Evolutionary conservation across 2,329 filamentous ascomycete genomes (phyloP).

Genomic region (Rhinocladiella mackenziei): DNA sequence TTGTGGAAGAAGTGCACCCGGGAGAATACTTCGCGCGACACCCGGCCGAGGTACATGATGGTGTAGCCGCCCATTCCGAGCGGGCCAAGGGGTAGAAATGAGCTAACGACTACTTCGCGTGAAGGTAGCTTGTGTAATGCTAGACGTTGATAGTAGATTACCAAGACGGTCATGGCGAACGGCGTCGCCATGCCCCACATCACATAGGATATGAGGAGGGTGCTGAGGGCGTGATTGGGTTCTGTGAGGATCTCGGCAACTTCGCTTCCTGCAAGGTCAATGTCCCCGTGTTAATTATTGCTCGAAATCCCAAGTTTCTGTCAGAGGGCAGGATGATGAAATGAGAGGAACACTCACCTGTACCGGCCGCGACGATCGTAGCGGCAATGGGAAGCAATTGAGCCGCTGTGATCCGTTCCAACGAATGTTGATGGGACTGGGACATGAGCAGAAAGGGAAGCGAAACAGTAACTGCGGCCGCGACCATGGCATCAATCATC

Average conservation of each 20-base stretch:
- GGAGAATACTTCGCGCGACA: constrained; percentile 40
- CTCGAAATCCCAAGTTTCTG: too few relatives aligned
- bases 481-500: constrained; percentile 55
- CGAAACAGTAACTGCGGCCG: constrained; percentile 52
- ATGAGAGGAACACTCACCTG: too few relatives aligned
- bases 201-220: constrained; percentile 62
- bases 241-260: constrained; percentile 56
- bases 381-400: constrained; percentile 66
- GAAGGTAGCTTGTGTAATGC: constrained; percentile 65
- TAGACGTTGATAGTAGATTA: constrained; percentile 66
- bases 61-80: constrained; percentile 63
- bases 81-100: constrained; percentile 65
- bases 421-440: constrained; percentile 41
- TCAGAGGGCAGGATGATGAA: too few relatives aligned
- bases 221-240: constrained; percentile 56
- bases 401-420: constrained; percentile 61
- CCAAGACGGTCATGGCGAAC: constrained; percentile 60
- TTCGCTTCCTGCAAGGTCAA: constrained; percentile 45
- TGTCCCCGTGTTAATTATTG: too few relatives aligned
- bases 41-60: constrained; percentile 51
- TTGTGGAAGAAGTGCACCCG: constrained; percentile 30
- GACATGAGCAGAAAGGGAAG: constrained; percentile 47
- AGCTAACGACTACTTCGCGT: constrained; percentile 63
- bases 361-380: constrained; percentile 62
- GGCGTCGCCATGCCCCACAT: constrained; percentile 60